Evolutionary conservation across 2,329 filamentous ascomycete genomes (phyloP).

Genomic region (Dothideomycetes sp.): DNA sequence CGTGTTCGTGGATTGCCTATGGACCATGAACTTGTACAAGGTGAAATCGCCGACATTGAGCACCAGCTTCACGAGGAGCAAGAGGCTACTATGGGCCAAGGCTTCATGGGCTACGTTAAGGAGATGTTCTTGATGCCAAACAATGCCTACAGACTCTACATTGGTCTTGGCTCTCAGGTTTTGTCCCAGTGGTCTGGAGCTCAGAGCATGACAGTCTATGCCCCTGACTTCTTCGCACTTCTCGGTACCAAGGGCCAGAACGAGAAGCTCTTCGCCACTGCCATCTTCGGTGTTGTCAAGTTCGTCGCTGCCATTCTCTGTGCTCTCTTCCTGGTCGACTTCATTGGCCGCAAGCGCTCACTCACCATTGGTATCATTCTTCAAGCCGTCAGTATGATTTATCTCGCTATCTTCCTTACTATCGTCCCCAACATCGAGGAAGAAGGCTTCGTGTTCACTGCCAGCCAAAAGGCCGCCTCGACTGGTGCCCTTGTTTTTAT

Average conservation of each 20-base stretch:
- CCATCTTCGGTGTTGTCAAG: constrained; percentile 67
- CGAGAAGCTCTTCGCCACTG: constrained; percentile 61
- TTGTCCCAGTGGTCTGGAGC: constrained; percentile 66
- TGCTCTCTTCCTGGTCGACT: constrained; percentile 68
- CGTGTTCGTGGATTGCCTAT: constrained; percentile 49
- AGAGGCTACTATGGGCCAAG: constrained; percentile 57
- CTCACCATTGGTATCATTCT: constrained; percentile 40
- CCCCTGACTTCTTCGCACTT: constrained; percentile 60
- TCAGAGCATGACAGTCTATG: constrained; percentile 62
- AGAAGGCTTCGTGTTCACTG: constrained; percentile 38
- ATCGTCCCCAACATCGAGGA: constrained; percentile 47
- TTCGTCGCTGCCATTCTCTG: constrained; percentile 57
- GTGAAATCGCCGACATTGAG: constrained; percentile 55
- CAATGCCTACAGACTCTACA: constrained; percentile 63
- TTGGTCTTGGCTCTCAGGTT: constrained; percentile 58
- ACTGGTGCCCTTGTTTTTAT: constrained; percentile 50
- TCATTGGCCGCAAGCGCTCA: constrained; percentile 59
- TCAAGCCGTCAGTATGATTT: constrained; percentile 41
- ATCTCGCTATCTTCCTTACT: constrained; percentile 41
- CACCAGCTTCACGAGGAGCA: constrained; percentile 57
- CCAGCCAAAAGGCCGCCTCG: constrained; percentile 47
- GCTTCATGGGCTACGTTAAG: constrained; percentile 53
- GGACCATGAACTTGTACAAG: constrained; percentile 45
- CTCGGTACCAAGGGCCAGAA: constrained; percentile 58
- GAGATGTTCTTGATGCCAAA: constrained; percentile 58